These are phyloP conservation scores for Phaffia tasmanica DNA, from an alignment of 768 basidiomycete genomes.

Conservation along the genomic window DNA sequence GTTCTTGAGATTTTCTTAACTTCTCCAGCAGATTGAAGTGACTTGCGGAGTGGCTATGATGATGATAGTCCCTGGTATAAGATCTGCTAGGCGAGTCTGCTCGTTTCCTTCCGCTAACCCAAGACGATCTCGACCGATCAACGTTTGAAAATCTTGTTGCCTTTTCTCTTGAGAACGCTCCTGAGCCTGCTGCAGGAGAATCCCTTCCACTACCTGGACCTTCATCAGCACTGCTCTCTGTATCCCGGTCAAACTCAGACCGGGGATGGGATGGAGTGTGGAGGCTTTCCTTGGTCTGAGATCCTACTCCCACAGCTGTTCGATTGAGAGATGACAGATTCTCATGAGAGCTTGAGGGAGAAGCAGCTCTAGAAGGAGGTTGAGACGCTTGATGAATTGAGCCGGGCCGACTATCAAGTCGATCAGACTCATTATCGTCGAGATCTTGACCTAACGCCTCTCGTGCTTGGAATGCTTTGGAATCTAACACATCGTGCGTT, in stretches of 20 bases:
- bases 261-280: background rate
- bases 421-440: background rate
- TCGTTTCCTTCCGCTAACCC: background rate
- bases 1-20: constrained; percentile 21
- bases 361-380: background rate
- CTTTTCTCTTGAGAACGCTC: background rate
- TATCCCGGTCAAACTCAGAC: background rate
- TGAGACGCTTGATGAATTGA: constrained; percentile 12
- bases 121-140: background rate
- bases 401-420: constrained; percentile 4
- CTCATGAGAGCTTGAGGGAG: constrained; percentile 5
- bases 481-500: constrained; percentile 15
- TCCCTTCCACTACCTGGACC: constrained; percentile 4
- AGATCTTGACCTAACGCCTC: constrained; percentile 2
- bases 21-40: constrained; percentile 22
- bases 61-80: background rate
- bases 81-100: background rate
- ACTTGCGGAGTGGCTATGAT: background rate
- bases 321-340: background rate
- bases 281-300: background rate
- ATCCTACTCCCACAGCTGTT: background rate
- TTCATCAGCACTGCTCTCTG: background rate
- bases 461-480: constrained; percentile 14
- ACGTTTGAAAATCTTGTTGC: background rate
- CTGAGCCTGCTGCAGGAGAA: background rate